These are phyloP conservation scores for Aspergillus funiculosus DNA, from an alignment of 495 filamentous ascomycete genomes.

Conservation along the genomic window DNA sequence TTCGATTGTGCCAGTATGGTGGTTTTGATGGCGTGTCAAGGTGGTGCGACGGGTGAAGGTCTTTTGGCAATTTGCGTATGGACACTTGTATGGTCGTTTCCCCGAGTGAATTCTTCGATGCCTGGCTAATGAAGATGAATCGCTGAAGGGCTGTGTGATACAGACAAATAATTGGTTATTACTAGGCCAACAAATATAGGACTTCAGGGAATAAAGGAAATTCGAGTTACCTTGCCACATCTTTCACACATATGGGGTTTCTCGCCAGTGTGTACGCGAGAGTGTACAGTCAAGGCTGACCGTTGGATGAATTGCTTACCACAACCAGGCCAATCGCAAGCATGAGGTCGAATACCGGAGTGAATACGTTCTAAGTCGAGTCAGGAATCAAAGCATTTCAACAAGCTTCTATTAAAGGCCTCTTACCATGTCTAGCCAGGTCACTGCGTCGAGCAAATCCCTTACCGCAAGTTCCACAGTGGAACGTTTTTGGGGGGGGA, in stretches of 20 bases:
- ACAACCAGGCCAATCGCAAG: slow-evolving; percentile 84
- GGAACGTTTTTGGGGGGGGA: slow-evolving; percentile 71
- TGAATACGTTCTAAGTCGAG: slow-evolving; percentile 78
- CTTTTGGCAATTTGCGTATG: slow-evolving; percentile 96
- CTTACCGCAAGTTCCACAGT: slow-evolving; percentile 87
- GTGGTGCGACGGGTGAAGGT: slow-evolving; percentile 96
- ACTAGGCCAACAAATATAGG: neutral
- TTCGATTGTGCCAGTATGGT: slow-evolving; percentile 91
- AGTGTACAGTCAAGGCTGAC: slow-evolving; percentile 94
- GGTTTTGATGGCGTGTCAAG: slow-evolving; percentile 90
- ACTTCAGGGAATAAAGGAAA: neutral
- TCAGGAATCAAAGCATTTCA: slow-evolving; percentile 6
- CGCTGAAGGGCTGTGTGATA: slow-evolving; percentile 79
- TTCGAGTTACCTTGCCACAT: slow-evolving; percentile 76
- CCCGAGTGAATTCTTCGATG: slow-evolving; percentile 95
- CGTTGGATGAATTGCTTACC: slow-evolving; percentile 96
- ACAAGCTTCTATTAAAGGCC: neutral
- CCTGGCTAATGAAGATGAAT: slow-evolving; percentile 89
- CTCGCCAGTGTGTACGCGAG: slow-evolving; percentile 92
- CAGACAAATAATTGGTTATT: neutral
- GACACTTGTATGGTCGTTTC: slow-evolving; percentile 95
- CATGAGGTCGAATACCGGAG: slow-evolving; percentile 84
- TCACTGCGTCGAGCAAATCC: slow-evolving; percentile 93
- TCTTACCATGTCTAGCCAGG: slow-evolving; percentile 86
- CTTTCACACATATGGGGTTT: slow-evolving; percentile 98